A percentile compares a stretch with the other conserved stretches of the same genome.
These are phyloP conservation scores for Globisporangium abappressorium DNA, from an alignment of 352 stramenopile species.

Conservation along the genomic window DNA sequence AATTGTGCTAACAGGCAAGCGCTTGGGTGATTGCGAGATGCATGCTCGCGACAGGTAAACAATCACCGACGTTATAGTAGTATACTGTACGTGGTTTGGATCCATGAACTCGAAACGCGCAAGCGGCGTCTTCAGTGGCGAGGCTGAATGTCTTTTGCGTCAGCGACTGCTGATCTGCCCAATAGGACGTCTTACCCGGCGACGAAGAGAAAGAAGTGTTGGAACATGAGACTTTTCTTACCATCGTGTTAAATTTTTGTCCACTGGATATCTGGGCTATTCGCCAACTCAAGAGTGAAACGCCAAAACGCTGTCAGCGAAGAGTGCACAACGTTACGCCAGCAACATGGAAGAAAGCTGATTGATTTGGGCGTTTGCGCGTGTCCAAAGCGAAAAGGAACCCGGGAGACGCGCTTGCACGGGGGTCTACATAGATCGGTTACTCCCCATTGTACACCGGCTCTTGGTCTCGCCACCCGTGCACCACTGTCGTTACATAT, in stretches of 20 bases:
- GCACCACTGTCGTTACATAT: not conserved
- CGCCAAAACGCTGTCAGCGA: not conserved
- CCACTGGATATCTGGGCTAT: not conserved
- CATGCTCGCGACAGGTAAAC: not conserved
- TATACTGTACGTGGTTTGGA: not conserved
- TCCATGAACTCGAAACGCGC: not conserved
- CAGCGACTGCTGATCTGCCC: not conserved
- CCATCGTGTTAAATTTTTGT: not conserved
- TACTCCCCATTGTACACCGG: not conserved
- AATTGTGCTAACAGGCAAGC: not conserved
- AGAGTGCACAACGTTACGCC: not conserved
- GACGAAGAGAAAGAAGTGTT: not conserved
- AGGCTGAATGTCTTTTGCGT: not conserved
- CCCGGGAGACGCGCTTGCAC: not conserved
- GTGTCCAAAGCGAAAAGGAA: not conserved
- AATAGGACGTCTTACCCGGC: not conserved
- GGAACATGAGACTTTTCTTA: not conserved
- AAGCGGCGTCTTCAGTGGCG: not conserved
- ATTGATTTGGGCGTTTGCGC: too few species aligned
- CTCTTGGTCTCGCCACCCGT: not conserved
- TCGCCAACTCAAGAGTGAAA: not conserved
- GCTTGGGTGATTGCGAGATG: not conserved
- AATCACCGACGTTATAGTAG: not conserved
- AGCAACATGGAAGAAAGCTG: too few species aligned
- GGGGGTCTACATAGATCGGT: too few species aligned